Evolutionary conservation across 2,329 filamentous ascomycete genomes (phyloP), one percentile per base, ranked within the genome.

Genomic region (Calonectria henricotiae): DNA sequence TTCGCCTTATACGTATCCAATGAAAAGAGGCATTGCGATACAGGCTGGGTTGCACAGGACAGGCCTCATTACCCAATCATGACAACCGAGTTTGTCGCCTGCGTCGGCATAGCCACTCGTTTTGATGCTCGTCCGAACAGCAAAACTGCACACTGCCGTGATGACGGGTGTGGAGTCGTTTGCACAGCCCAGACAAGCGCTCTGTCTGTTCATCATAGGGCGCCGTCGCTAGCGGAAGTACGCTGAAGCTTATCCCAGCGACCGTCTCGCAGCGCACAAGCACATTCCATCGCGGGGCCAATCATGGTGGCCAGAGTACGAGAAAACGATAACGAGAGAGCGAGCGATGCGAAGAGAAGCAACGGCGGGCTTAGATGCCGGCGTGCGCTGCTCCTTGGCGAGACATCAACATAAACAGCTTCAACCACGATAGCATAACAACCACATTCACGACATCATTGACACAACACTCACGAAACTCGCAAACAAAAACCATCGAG

Each of bases 201-300:
- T 37, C 39, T 58, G 35, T 37, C 39, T 58, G 35, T 39, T 39
- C 51, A 58, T 58, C 51, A 39, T 58, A 58, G 13, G 51, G 51
- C 51, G 20, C 12, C 12, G 37, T 25, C 35, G n/a, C 20, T 55
- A 35, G 27, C 7, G 27, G 27, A 54, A 13, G 15, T 3, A 1
- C 11, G n/a, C 11, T 55, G 20, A 58, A 58, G 20, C 51, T 58
- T 58, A 37, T 25, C 13, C 23, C 23, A 4, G n/a, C 9, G 8
- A n/a, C 8, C 7, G n/a, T 23, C 43, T 11, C 15, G n/a, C 51
- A 39, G 7, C 32, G 20, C 32, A 39, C 51, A 39, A 32, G n/a
- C 23, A 9, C 32, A 58, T 17, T 58, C n/a, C 20, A 12, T 5
- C 12, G 51, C 51, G 2, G 20, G 13, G 32, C 51, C 51, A 58